Evolutionary conservation across 164 flowering plant species (phyloP).

Genomic region (Aristolochia fimbriata): DNA sequence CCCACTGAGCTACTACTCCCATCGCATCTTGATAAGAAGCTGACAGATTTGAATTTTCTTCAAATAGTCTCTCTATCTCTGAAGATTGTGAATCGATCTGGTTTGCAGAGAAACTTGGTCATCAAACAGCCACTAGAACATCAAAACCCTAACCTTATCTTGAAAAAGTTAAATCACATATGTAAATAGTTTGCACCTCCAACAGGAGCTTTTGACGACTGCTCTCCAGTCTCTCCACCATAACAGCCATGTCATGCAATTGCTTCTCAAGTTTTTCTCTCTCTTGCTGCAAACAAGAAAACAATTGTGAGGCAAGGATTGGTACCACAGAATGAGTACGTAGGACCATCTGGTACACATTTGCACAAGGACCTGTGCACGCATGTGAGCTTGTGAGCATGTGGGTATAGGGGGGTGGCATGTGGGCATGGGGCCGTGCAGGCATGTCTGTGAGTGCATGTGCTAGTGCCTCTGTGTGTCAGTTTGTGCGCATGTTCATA

Average conservation of each 20-base stretch:
- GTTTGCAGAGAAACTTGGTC: slow-evolving; percentile 6
- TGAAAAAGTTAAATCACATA: no score
- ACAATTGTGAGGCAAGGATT: background rate
- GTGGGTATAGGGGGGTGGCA: no score
- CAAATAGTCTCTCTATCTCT: slow-evolving; percentile 90
- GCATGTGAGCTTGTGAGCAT: no score
- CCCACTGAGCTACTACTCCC: slow-evolving; percentile 56
- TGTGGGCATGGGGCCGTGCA: no score
- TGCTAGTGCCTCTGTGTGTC: no score
- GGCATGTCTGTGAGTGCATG: no score
- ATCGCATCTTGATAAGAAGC: slow-evolving; percentile 64
- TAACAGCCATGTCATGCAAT: slow-evolving; percentile 92
- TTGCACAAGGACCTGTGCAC: no score
- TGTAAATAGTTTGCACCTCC: slow-evolving; percentile 39
- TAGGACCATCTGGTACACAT: no score
- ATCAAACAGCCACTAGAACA: slow-evolving; percentile 7
- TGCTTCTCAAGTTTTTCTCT: slow-evolving; percentile 83
- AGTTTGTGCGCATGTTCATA: no score
- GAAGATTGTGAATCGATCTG: slow-evolving; percentile 96
- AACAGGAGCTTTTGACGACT: slow-evolving; percentile 83
- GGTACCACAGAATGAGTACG: no score
- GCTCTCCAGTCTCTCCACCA: slow-evolving; percentile 77
- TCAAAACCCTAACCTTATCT: background rate
- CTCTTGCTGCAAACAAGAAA: slow-evolving; percentile 51
- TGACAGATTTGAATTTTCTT: slow-evolving; percentile 72